Evolutionary conservation across 306 rosid species (phyloP), one percentile per base, ranked within the genome.

Genomic region (Bauhinia variegata): DNA sequence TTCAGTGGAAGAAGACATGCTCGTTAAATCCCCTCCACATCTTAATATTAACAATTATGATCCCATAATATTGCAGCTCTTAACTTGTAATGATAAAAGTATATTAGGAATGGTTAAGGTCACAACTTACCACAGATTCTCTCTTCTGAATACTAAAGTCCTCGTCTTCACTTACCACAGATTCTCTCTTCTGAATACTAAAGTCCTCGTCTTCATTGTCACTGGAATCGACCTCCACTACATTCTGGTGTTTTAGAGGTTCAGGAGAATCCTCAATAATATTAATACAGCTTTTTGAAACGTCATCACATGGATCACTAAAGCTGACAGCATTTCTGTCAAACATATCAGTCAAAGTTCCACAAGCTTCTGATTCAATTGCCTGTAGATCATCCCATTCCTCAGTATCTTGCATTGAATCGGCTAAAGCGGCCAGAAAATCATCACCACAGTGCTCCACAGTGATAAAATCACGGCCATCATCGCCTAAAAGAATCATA

Each of bases 401-500:
- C 77, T 89, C 98, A 11, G 77, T 75, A 67, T 80, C 85, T 60
- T 72, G 87, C 65, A 79, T 66, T 0, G 88, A 83, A 48, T 93
- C 96, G 31, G 95, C 96, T 41, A 93, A 59, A 8, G 87, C 78
- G 7, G 80, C 77, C 18, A 93, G 85, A 48, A 89, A 93, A 88
- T 89, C 98, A 68, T 93, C 97, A 41, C 98, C 98, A 47, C 96
- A 93, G 59, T 83, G 68, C 79, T 89, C 98, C 37, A 93, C 98
- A 33, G 93, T 82, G 79, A 93, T 70, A 66, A 93, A 93, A 74
- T 88, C 95, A 11, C 57, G 70, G 46, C 98, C 98, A 50, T 89
- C 96, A 0, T 93, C 95, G 0, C 98, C 98, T 92, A 34, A 63
- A 41, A 63, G 9, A 54, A 13, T 38, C n/a, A 9, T 2, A 18